Percentiles rank a stretch among this genome's conserved stretches.
Evolutionary conservation across 495 filamentous ascomycete genomes (phyloP).

Genomic region (Elasticomyces elasticus): DNA sequence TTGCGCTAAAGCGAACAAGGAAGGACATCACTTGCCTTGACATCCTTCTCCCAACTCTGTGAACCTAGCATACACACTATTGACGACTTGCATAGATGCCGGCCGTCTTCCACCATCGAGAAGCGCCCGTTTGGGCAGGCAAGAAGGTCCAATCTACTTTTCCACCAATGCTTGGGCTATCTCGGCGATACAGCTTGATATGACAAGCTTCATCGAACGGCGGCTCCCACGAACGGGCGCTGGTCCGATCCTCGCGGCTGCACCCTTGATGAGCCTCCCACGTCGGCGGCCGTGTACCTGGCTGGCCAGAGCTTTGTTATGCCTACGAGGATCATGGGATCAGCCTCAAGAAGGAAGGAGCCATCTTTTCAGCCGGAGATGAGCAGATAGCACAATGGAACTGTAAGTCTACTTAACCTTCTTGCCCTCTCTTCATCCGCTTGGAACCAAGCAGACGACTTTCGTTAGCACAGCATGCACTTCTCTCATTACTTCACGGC

Average conservation of each 20-base stretch:
- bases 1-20: not conserved
- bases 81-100: not conserved
- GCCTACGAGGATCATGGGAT: not conserved
- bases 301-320: too few species aligned
- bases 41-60: not conserved
- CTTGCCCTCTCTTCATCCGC: not conserved
- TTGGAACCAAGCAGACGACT: not conserved
- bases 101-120: not conserved
- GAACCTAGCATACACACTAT: not conserved
- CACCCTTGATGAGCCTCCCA: too few species aligned
- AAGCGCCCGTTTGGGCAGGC: not conserved
- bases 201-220: too few species aligned
- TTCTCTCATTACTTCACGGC: not conserved
- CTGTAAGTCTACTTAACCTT: not conserved
- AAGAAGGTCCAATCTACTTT: not conserved
- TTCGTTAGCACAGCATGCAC: conserved; percentile 4
- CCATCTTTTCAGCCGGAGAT: not conserved
- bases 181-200: too few species aligned
- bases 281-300: too few species aligned
- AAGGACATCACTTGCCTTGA: not conserved
- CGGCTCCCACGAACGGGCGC: too few species aligned
- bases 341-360: not conserved
- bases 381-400: not conserved
- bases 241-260: too few species aligned
- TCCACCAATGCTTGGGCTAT: too few species aligned